A percentile compares a stretch with the other conserved stretches of the same genome.
Evolutionary conservation across 768 basidiomycete genomes (phyloP).

Genomic region (Fibroporia radiculosa): DNA sequence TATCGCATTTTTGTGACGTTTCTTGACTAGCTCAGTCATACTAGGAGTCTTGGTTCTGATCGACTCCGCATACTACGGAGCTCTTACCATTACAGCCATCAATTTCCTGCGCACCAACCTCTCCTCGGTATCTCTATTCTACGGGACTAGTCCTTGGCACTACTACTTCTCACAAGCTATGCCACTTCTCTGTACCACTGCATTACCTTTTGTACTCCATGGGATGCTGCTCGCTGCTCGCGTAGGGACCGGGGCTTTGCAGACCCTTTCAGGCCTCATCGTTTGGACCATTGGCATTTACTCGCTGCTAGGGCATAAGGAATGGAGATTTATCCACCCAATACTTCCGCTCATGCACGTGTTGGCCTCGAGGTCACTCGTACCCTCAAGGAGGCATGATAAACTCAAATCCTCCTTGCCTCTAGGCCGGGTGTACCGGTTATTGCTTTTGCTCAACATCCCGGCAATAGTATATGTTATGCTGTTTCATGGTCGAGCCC

Average conservation of each 20-base stretch:
- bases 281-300: conserved; percentile 62
- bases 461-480: conserved; percentile 63
- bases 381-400: conserved; percentile 30
- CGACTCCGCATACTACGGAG: conserved; percentile 68
- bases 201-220: conserved; percentile 65
- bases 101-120: conserved; percentile 83
- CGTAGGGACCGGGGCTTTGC: conserved; percentile 8
- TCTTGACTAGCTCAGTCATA: too few species aligned
- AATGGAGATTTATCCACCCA: conserved; percentile 96
- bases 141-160: conserved; percentile 80
- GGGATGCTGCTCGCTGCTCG: conserved; percentile 37
- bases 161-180: conserved; percentile 85
- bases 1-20: too few species aligned
- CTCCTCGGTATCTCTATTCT: conserved; percentile 84
- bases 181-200: conserved; percentile 70
- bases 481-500: conserved; percentile 73
- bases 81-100: conserved; percentile 61
- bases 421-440: conserved; percentile 28
- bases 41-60: conserved; percentile 30
- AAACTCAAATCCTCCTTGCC: conserved; percentile 15
- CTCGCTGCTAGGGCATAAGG: conserved; percentile 86
- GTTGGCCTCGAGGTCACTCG: conserved; percentile 66
- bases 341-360: conserved; percentile 78
- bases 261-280: conserved; percentile 40
- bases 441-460: conserved; percentile 44